These are phyloP conservation scores for Quercus tomentella DNA, from an alignment of 331 rosid species.

Conservation along the genomic window DNA sequence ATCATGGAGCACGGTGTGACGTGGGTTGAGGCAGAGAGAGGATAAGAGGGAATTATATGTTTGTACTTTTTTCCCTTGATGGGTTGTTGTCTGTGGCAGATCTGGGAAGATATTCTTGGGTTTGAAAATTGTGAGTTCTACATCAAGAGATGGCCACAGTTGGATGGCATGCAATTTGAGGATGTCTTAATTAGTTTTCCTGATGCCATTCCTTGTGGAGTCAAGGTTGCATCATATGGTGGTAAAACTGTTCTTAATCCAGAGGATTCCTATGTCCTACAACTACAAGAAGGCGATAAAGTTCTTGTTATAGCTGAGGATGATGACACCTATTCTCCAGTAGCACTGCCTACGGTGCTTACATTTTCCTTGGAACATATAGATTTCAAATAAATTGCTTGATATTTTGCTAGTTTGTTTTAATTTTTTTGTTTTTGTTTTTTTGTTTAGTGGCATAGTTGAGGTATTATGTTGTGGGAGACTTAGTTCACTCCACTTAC, in stretches of 20 bases:
- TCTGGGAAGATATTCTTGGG: conserved; percentile 94
- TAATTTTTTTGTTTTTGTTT: too few relatives aligned
- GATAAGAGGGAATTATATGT: too few relatives aligned
- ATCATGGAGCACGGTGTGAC: too few relatives aligned
- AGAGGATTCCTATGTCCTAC: conserved; percentile 72
- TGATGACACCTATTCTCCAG: conserved; percentile 82
- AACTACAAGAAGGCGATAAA: conserved; percentile 89
- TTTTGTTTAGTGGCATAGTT: conserved; percentile 3
- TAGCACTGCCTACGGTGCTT: conserved; percentile 73
- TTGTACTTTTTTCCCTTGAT: conserved; percentile 6
- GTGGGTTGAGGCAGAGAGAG: too few relatives aligned
- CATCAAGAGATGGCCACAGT: conserved; percentile 87
- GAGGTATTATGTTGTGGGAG: conserved; percentile 9
- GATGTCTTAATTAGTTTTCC: conserved; percentile 78
- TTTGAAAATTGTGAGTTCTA: conserved; percentile 93
- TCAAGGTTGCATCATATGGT: conserved; percentile 71
- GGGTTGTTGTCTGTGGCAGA: conserved; percentile 43
- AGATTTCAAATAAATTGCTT: conserved; percentile 9
- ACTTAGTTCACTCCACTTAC: background rate
- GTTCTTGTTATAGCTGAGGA: conserved; percentile 93
- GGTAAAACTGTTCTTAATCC: conserved; percentile 85
- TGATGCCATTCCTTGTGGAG: conserved; percentile 90
- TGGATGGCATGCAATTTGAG: conserved; percentile 77
- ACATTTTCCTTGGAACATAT: conserved; percentile 25
- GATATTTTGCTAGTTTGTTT: conserved; percentile 2